Evolutionary conservation across 2,329 filamentous ascomycete genomes (phyloP).

Genomic region (Scleromitrula shiraiana): DNA sequence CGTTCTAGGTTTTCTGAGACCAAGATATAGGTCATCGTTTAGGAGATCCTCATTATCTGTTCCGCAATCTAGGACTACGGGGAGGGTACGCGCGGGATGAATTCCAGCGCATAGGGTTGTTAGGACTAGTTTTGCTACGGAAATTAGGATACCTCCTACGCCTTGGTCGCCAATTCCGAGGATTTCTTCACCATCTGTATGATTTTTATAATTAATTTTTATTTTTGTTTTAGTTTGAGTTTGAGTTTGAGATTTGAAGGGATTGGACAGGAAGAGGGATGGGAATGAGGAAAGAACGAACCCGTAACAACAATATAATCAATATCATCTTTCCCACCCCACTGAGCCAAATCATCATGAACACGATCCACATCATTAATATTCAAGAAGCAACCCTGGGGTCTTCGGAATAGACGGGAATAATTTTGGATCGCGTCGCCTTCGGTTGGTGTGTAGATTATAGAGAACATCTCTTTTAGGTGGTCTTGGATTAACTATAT

Average conservation of each 20-base stretch:
- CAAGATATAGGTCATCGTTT: conserved; percentile 71
- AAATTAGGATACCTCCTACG: conserved; percentile 76
- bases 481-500: conserved; percentile 63
- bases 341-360: conserved; percentile 57
- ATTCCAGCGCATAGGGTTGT: conserved; percentile 84
- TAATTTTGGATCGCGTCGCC: conserved; percentile 83
- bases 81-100: conserved; percentile 68
- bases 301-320: conserved; percentile 87
- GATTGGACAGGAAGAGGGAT: too few species aligned
- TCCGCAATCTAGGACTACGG: conserved; percentile 78
- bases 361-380: conserved; percentile 61
- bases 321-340: conserved; percentile 64
- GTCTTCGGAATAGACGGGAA: conserved; percentile 66
- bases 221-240: conserved; percentile 24
- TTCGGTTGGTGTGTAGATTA: conserved; percentile 90
- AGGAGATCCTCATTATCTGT: conserved; percentile 73
- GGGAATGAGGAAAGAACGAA: too few species aligned
- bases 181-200: conserved; percentile 56
- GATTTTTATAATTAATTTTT: conserved; percentile 14
- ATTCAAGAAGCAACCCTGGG: conserved; percentile 75
- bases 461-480: conserved; percentile 77
- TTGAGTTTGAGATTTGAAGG: too few species aligned
- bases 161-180: conserved; percentile 87
- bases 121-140: conserved; percentile 72
- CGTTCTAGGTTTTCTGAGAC: conserved; percentile 57